These are phyloP conservation scores for Drechslerella stenobrocha DNA, from an alignment of 2,329 filamentous ascomycete genomes.

Conservation along the genomic window DNA sequence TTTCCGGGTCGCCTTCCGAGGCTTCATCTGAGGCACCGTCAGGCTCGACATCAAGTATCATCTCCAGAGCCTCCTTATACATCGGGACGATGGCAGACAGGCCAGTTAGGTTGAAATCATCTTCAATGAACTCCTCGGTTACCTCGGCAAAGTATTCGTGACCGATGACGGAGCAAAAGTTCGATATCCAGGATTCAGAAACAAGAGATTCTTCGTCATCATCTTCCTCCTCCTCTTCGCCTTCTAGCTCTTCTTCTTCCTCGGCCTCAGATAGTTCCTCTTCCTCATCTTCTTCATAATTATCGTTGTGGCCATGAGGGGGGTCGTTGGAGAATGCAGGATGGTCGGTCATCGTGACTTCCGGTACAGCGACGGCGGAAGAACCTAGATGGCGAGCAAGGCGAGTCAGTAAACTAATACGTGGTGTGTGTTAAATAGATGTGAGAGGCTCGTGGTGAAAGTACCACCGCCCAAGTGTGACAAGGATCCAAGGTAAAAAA, in stretches of 20 bases:
- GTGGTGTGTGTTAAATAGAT: too few species aligned
- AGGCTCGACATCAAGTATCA: constrained; percentile 97
- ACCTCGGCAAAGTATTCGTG: constrained; percentile 99
- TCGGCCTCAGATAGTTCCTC: constrained; percentile 49
- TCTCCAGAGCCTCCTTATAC: constrained; percentile 99
- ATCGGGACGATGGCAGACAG: constrained; percentile 93
- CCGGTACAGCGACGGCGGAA: constrained; percentile 33
- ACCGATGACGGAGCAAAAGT: constrained; percentile 90
- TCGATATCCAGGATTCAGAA: constrained; percentile 92
- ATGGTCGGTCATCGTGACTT: constrained; percentile 46
- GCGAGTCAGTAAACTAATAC: neutral
- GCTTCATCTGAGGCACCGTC: constrained; percentile 90
- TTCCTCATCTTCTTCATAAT: constrained; percentile 42
- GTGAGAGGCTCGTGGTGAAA: too few species aligned
- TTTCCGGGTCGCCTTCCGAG: constrained; percentile 60
- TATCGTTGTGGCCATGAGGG: constrained; percentile 23
- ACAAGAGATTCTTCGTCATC: constrained; percentile 54
- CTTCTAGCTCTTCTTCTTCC: constrained; percentile 52
- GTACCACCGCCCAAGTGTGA: too few species aligned
- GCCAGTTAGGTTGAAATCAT: constrained; percentile 98
- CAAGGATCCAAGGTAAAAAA: too few species aligned
- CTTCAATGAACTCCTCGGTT: constrained; percentile 97
- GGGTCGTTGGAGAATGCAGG: constrained; percentile 46
- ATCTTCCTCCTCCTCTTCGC: constrained; percentile 47
- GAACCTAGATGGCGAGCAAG: constrained; percentile 3